phyloP scores from a whole-genome alignment of 352 stramenopile genomes.

The Globisporangium nodosum region DNA sequence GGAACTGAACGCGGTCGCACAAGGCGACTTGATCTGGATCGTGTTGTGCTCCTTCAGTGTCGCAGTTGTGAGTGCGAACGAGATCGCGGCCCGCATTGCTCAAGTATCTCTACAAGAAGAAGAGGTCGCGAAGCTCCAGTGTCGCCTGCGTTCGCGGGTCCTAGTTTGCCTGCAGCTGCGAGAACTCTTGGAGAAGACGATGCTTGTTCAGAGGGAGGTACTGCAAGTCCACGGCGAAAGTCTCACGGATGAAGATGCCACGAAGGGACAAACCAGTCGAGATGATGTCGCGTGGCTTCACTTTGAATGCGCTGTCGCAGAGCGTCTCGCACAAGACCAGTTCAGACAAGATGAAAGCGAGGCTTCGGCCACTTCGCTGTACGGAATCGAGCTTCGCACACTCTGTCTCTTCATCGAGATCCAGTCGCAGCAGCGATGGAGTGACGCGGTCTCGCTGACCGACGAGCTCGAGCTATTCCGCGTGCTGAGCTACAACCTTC shows the following conservation, averaged over 20 bases:
- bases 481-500: constrained; percentile 35
- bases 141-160: constrained; percentile 22
- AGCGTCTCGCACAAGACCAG: constrained; percentile 29
- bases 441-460: constrained; percentile 22
- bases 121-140: constrained; percentile 3
- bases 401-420: constrained; percentile 46
- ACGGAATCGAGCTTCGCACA: constrained; percentile 42
- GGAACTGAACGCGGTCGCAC: constrained; percentile 11
- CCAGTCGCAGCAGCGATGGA: constrained; percentile 24
- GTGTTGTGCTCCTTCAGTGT: constrained; percentile 46
- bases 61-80: constrained; percentile 24
- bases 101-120: neutral
- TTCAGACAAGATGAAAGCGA: constrained; percentile 24
- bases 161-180: constrained; percentile 40
- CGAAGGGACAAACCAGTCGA: neutral
- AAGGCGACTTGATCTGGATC: constrained; percentile 40
- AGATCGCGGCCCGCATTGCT: neutral
- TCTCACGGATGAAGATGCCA: neutral
- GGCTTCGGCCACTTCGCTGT: constrained; percentile 32
- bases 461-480: constrained; percentile 49
- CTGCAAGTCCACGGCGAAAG: neutral
- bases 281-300: constrained; percentile 26
- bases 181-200: constrained; percentile 29
- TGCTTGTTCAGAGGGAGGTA: constrained; percentile 26
- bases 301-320: constrained; percentile 24